Evolutionary conservation across 495 filamentous ascomycete species (phyloP).

Genomic region (Hypoxylon lienhwacheense): DNA sequence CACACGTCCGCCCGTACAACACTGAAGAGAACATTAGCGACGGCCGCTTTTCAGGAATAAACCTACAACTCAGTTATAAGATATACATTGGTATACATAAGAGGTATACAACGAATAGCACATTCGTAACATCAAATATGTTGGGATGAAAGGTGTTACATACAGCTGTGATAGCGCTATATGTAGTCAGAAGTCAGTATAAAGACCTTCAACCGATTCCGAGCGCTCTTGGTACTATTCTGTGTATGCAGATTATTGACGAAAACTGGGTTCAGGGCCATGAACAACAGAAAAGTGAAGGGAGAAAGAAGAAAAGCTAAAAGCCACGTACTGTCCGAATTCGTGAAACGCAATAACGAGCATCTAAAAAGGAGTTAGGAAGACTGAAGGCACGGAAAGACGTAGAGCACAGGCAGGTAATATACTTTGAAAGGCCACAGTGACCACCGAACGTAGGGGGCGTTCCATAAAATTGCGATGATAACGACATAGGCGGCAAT

Average conservation of each 20-base stretch:
- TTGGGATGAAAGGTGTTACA: background rate
- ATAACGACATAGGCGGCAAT: conserved; percentile 67
- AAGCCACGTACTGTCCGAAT: no score
- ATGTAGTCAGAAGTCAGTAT: no score
- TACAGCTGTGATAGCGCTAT: conserved; percentile 65
- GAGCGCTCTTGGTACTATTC: no score
- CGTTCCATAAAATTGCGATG: conserved; percentile 77
- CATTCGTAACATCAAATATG: background rate
- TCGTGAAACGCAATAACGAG: conserved; percentile 85
- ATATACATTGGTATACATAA: no score
- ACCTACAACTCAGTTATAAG: no score
- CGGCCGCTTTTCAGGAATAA: background rate
- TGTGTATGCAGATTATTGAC: no score
- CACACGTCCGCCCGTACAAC: conserved; percentile 71
- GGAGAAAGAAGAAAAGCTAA: no score
- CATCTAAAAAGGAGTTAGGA: conserved; percentile 55
- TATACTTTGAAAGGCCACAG: conserved; percentile 83
- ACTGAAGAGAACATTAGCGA: conserved; percentile 11
- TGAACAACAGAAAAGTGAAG: no score
- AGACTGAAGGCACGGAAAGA: background rate
- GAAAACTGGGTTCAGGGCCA: no score
- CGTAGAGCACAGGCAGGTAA: background rate
- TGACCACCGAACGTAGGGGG: conserved; percentile 71
- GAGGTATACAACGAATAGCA: no score
- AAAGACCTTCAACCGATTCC: no score